Base-by-base conservation (phyloP, 768 basidiomycete genomes). In the Amanita thiersii region DNA sequence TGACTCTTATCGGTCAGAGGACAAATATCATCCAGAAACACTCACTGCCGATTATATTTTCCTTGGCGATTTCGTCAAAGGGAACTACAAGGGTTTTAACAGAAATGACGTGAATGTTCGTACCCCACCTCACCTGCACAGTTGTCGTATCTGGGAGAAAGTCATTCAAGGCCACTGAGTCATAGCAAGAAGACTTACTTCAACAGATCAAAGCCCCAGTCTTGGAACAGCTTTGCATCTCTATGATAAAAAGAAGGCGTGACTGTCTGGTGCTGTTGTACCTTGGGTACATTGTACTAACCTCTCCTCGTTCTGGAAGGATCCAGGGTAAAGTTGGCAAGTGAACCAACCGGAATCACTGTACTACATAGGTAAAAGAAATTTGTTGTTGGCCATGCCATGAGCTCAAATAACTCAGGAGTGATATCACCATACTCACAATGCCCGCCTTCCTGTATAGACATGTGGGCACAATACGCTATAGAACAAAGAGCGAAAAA, bases 261-360 rank as follows among this genome's bases (percentile, higher is more conserved):
- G 14, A 15, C 14, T 3, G n/a, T n/a, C n/a, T n/a, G n/a, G n/a
- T n/a, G n/a, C n/a, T n/a, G n/a, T n/a, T n/a, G n/a, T n/a, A n/a
- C n/a, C 15, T 11, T 20, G 21, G 7, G 26, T 24, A 8, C 12
- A 28, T 29, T n/a, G 48, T 54, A 15, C 12, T n/a, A n/a, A 70
- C 74, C 73, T 68, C 15, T 62, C 73, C 55, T 81, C 79, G 43
- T 81, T 77, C 52, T 68, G 63, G 57, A 66, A 81, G 4, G 79
- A 81, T 14, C 79, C 80, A 15, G 80, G 80, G 52, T 79, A 82
- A 8, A 70, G 44, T 33, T 70, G 67, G 49, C 80, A 82, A 18
- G 80, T 81, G 50, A 70, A 78, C 79, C 79, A 81, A 14, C 80
- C 80, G 0, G 80, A 69, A 49, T 80, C 77, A 45, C 79, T 74